phyloP scores from a whole-genome alignment of 169 alveolate species.

The Amoebophrya sp. region DNA sequence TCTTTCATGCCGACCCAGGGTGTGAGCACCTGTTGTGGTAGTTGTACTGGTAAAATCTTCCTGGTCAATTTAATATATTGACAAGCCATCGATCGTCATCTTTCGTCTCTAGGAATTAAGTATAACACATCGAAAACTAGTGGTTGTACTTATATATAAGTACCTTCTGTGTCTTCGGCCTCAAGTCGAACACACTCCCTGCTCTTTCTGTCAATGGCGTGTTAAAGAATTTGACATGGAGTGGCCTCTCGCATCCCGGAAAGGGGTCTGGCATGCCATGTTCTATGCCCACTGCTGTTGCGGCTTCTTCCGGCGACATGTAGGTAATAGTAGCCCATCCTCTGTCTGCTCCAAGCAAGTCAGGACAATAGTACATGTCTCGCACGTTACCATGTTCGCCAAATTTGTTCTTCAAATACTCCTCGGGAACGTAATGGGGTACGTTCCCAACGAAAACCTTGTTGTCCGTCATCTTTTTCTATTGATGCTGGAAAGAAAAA shows the following conservation, averaged over 20 bases:
- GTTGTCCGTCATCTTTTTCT: neutral
- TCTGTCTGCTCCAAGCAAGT: neutral
- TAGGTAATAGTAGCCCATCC: constrained; percentile 18
- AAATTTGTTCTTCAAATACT: neutral
- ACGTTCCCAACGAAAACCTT: neutral
- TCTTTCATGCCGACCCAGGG: neutral
- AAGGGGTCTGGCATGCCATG: neutral
- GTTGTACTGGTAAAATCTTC: no score
- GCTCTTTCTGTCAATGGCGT: neutral
- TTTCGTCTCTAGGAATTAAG: no score
- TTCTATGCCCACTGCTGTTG: neutral
- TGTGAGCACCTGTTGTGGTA: neutral
- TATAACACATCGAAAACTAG: no score
- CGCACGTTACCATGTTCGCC: neutral
- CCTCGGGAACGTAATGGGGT: neutral
- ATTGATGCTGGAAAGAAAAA: neutral
- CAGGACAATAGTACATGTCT: neutral
- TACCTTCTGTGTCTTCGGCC: neutral
- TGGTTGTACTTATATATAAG: no score
- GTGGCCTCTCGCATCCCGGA: neutral
- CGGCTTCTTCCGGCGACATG: neutral
- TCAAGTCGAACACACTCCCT: neutral
- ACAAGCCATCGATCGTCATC: no score
- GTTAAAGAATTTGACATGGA: neutral
- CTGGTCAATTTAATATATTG: no score